Evolutionary conservation across 1,284 basidiomycete genomes (phyloP).

Genomic region (Phellopilus nigrolimitatus): DNA sequence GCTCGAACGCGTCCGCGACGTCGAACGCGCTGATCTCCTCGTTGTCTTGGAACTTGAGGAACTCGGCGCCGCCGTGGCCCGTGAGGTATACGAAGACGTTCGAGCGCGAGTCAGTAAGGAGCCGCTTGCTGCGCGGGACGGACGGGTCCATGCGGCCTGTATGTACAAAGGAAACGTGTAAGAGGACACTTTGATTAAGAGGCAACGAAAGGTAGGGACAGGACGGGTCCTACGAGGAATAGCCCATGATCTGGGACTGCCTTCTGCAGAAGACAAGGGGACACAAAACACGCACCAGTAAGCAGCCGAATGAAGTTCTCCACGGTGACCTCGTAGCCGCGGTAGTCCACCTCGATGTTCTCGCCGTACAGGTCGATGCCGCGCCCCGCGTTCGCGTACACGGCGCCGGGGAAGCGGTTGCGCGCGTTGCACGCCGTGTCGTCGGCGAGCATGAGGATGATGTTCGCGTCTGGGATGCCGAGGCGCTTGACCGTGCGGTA

Average conservation of each 20-base stretch:
- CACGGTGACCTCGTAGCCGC: conserved; percentile 96
- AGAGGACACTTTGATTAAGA: no score
- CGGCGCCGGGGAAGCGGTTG: conserved; percentile 88
- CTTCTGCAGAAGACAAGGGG: no score
- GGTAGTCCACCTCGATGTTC: conserved; percentile 96
- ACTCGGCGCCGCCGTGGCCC: conserved; percentile 96
- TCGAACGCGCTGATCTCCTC: conserved; percentile 97
- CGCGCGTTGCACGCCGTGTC: conserved; percentile 93
- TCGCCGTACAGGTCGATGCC: conserved; percentile 91
- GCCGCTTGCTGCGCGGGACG: conserved; percentile 86
- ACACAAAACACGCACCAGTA: conserved; percentile 69
- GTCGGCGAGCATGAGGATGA: conserved; percentile 98
- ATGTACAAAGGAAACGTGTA: background rate
- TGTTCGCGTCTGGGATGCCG: conserved; percentile 96
- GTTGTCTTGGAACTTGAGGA: conserved; percentile 98
- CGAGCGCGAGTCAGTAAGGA: conserved; percentile 87
- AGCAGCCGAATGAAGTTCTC: conserved; percentile 91
- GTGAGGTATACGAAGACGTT: conserved; percentile 99
- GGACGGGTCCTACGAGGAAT: background rate
- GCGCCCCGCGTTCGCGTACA: conserved; percentile 79
- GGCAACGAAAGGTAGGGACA: background rate
- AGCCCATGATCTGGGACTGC: no score
- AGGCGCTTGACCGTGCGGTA: conserved; percentile 98
- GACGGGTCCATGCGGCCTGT: conserved; percentile 68
- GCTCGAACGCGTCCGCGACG: conserved; percentile 93